Conservation (phyloP, 345 rosid genomes). For the Combretum micranthum region DNA sequence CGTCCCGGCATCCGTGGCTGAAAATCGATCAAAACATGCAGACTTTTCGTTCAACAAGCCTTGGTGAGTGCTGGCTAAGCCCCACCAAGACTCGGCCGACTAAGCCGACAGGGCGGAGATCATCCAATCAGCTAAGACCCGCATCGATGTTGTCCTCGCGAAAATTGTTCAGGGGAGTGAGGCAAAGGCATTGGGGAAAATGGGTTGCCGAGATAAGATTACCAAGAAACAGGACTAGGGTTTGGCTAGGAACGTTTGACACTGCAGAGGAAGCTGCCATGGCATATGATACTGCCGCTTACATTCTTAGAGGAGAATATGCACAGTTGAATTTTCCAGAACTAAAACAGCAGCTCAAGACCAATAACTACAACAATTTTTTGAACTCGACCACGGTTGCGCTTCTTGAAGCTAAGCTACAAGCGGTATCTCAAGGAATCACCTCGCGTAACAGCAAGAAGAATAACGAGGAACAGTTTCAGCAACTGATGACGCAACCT, state of each 20-base stretch:
- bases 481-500: background rate
- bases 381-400: slow-evolving; percentile 42
- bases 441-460: slow-evolving; percentile 7
- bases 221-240: slow-evolving; percentile 90
- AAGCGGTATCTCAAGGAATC: slow-evolving; percentile 43
- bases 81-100: slow-evolving; percentile 59
- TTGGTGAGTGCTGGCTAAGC: slow-evolving; percentile 46
- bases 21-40: slow-evolving; percentile 29
- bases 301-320: slow-evolving; percentile 71
- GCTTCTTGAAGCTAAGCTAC: slow-evolving; percentile 68
- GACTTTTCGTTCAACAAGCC: slow-evolving; percentile 29
- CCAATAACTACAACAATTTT: slow-evolving; percentile 26
- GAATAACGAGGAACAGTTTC: slow-evolving; percentile 10
- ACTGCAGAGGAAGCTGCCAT: slow-evolving; percentile 92
- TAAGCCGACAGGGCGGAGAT: slow-evolving; percentile 44
- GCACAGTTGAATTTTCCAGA: slow-evolving; percentile 92
- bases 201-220: slow-evolving; percentile 98
- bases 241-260: slow-evolving; percentile 92
- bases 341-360: slow-evolving; percentile 47
- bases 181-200: slow-evolving; percentile 98
- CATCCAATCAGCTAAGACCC: slow-evolving; percentile 28
- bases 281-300: slow-evolving; percentile 91
- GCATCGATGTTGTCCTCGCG: slow-evolving; percentile 20
- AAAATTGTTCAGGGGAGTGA: slow-evolving; percentile 84
- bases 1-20: slow-evolving; percentile 31